Evolutionary conservation across 306 rosid genomes (phyloP), one percentile per base, ranked within the genome.

Genomic region (Acacia confusa): DNA sequence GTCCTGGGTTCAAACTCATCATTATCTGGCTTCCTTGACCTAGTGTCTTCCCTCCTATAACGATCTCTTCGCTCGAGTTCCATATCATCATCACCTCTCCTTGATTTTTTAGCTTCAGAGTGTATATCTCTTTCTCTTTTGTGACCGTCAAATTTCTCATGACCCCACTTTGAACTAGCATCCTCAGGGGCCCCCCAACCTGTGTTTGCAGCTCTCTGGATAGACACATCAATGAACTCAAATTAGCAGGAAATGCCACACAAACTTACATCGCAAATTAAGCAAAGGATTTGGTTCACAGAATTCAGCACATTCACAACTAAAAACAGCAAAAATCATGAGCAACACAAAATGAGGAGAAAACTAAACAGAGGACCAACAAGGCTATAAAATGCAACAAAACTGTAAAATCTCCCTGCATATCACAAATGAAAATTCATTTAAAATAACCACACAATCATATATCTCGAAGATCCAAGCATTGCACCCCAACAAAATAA

Each of bases 191-290:
- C 75, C 19, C 97, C 99, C 98, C 97, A 95, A 27, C 97, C 99
- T 2, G 98, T 93, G 85, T 95, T 92, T 65, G 98, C 94, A 91
- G 96, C 97, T 92, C 98, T 90, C 98, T 95, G 83, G 43, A 85
- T 61, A 71, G 76, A 78, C 78, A 79, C 25, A 82, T 69, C 38
- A 79, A 75, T 76, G 47, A 85, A 60, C 75, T 53, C 20, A 40
- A 58, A 66, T 50, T 74, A 58, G 43, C 32, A 64, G 74, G 64
- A 63, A 19, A 12, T 16, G 65, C 55, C 6, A 77, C 43, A 61
- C 28, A 82, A 32, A 50, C 57, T 75, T 15, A 67, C 5, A 70
- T 78, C 63, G 9, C 53, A 32, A 78, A 53, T 19, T 24, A 74
- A 61, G 64, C n/a, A 30, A 17, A 75, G 63, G 38, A 70, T n/a